Evolutionary conservation across 495 filamentous ascomycete species (phyloP), one percentile per base, ranked within the genome.

Genomic region (Thozetella sp.): DNA sequence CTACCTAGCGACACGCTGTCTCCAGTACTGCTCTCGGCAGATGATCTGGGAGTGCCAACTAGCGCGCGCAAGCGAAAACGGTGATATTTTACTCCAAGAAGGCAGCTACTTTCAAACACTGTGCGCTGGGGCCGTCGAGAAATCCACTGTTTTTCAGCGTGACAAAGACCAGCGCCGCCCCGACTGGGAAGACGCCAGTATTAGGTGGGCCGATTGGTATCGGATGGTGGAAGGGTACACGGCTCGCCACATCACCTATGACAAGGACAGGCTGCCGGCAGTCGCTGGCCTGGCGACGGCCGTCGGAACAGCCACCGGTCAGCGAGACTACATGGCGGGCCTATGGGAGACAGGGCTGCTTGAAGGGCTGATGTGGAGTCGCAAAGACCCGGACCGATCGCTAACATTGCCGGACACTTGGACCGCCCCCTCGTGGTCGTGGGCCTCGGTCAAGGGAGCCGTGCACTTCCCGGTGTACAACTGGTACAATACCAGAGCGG

Each of bases 401-500:
- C 55, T 66, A 13, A 13, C 17, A 1, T 11, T 46, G 9, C 57
- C 61, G 25, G 55, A 40, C 22, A 25, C 58, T 22, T 56, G 62
- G 15, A 22, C 67, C 25, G 72, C 71, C 4, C 75, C 75, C 2
- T 69, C 72, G 4, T 77, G 75, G 73, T 72, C 70, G 0, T 77
- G 75, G 73, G 72, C 70, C 20, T 71, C 72, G 3, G 64, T 76
- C 2, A 59, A 52, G 2, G 68, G 68, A 2, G 26, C 51, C 10
- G 58, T 73, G 51, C 51, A 63, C 20, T 70, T 67, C 45, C 62
- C 65, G 1, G 37, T 60, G 2, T 67, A 67, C 25, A 34, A 15
- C 34, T 70, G 65, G 62, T 67, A 65, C 20, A 43, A 53, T 24
- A 52, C 26, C 2, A 25, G 56, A 1, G 59, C 58, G 22, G 30